A percentile compares a stretch with the other conserved stretches of the same genome.
Conservation (phyloP, 2,329 filamentous ascomycete genomes). For the Pyrenophora teres region DNA sequence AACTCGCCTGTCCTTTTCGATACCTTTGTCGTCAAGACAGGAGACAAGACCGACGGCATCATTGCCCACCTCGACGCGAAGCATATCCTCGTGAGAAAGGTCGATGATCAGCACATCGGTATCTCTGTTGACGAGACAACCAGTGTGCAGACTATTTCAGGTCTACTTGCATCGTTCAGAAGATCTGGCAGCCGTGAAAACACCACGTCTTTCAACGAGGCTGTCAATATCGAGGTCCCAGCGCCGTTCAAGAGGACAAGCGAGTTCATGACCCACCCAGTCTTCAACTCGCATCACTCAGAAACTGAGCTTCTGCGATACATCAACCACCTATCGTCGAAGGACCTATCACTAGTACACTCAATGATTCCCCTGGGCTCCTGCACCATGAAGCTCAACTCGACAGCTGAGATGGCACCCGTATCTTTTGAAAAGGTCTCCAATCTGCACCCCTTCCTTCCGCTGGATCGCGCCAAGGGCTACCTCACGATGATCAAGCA, state of each 20-base stretch:
- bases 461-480: constrained; percentile 65
- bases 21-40: constrained; percentile 69
- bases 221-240: constrained; percentile 50
- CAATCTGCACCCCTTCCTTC: constrained; percentile 80
- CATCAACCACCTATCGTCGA: constrained; percentile 90
- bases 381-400: constrained; percentile 98
- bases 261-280: constrained; percentile 80
- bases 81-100: constrained; percentile 64
- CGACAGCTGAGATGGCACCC: constrained; percentile 89
- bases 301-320: constrained; percentile 94
- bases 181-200: constrained; percentile 45
- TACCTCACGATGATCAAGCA: constrained; percentile 72
- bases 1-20: constrained; percentile 72
- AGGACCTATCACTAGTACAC: constrained; percentile 90
- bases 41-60: constrained; percentile 57
- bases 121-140: constrained; percentile 82
- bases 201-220: constrained; percentile 12
- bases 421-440: constrained; percentile 77
- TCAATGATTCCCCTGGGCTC: constrained; percentile 98
- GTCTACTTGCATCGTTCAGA: constrained; percentile 63
- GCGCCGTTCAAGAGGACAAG: constrained; percentile 69
- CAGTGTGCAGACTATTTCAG: constrained; percentile 59
- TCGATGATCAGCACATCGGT: constrained; percentile 65
- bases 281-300: constrained; percentile 94
- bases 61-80: constrained; percentile 57